These are phyloP conservation scores for Suillus brevipes DNA, from an alignment of 768 basidiomycete genomes.

Conservation along the genomic window DNA sequence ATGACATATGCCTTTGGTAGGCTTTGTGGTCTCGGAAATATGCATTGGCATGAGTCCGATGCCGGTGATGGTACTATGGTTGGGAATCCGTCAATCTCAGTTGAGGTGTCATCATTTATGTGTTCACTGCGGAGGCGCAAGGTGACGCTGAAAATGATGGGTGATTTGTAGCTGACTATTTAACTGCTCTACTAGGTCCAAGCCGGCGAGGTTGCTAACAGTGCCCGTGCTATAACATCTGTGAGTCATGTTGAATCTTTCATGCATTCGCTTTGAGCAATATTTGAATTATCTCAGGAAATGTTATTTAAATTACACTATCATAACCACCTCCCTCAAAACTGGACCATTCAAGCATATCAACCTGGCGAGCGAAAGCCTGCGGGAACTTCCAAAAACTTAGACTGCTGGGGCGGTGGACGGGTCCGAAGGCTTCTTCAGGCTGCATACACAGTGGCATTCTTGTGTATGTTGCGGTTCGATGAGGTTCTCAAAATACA, in stretches of 20 bases:
- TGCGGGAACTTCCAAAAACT: background rate
- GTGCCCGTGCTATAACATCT: constrained; percentile 29
- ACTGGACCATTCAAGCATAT: constrained; percentile 21
- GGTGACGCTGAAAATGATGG: constrained; percentile 13
- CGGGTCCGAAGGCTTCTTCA: too few species aligned
- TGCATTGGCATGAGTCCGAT: too few species aligned
- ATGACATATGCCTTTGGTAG: too few species aligned
- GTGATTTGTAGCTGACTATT: background rate
- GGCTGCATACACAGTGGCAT: too few species aligned
- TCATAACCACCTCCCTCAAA: constrained; percentile 23
- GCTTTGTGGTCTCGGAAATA: too few species aligned
- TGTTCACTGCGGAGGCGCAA: constrained; percentile 26
- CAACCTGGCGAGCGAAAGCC: constrained; percentile 8
- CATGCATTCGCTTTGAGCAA: background rate
- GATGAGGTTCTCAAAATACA: too few species aligned
- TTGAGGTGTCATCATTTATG: constrained; percentile 30
- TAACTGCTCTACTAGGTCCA: background rate
- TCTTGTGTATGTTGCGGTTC: too few species aligned
- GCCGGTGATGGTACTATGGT: constrained; percentile 18
- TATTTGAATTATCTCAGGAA: constrained; percentile 17
- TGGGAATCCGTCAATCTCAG: constrained; percentile 33
- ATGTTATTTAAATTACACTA: constrained; percentile 25
- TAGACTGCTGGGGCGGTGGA: background rate
- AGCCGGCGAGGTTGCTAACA: constrained; percentile 26
- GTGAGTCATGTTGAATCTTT: constrained; percentile 7